A percentile compares a stretch with the other conserved stretches of the same genome.
Conservation (phyloP, 2,329 filamentous ascomycete genomes). For the Penicillium janthinellum region DNA sequence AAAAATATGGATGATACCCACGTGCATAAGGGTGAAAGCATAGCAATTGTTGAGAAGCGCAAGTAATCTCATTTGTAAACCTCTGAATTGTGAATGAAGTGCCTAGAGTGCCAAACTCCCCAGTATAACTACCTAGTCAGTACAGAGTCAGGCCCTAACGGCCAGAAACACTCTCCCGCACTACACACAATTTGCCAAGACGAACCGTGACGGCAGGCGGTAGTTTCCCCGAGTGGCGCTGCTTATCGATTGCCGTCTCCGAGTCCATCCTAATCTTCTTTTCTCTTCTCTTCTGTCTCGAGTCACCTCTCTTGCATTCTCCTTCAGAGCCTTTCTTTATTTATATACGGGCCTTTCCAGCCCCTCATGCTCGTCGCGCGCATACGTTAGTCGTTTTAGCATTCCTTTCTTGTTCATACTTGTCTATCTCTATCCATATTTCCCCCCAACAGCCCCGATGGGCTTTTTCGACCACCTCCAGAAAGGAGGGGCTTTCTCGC, state of each 20-base stretch:
- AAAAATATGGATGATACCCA: slow-evolving; percentile 13
- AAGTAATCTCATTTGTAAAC: background rate
- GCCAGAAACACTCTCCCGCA: background rate
- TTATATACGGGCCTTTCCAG: slow-evolving; percentile 7
- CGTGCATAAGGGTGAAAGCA: background rate
- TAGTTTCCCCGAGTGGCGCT: slow-evolving; percentile 28
- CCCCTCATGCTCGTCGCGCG: slow-evolving; percentile 11
- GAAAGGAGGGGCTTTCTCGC: slow-evolving; percentile 45
- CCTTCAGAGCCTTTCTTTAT: background rate
- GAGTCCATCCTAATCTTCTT: background rate
- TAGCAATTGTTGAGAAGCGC: background rate
- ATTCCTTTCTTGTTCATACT: slow-evolving; percentile 20
- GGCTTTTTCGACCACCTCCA: slow-evolving; percentile 50
- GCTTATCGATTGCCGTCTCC: slow-evolving; percentile 19
- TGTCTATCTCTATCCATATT: slow-evolving; percentile 9
- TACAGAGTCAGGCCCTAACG: too few species aligned
- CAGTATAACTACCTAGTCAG: too few species aligned
- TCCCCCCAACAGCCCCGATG: slow-evolving; percentile 32
- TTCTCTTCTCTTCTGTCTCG: slow-evolving; percentile 12
- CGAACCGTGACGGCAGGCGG: slow-evolving; percentile 6
- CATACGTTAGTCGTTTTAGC: slow-evolving; percentile 16
- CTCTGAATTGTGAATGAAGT: too few species aligned
- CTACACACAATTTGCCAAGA: slow-evolving; percentile 1
- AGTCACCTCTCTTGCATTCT: background rate
- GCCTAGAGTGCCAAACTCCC: too few species aligned